Base-by-base conservation (phyloP, 2,329 filamentous ascomycete genomes). In the Trichoderma afroharzianum region DNA sequence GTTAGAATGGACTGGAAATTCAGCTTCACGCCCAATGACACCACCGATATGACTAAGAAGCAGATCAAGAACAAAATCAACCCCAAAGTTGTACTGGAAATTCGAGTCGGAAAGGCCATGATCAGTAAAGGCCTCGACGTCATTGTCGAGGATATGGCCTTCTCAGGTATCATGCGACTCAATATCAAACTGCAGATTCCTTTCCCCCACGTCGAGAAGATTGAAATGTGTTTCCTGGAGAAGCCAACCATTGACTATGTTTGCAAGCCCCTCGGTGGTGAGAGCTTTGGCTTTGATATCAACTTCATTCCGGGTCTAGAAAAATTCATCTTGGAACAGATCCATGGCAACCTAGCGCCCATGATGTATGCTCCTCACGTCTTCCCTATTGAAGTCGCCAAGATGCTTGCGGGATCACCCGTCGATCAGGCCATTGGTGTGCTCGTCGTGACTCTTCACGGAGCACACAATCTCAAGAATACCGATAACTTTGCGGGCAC, bases 1-100 rank as follows among this genome's bases (percentile, higher is more conserved):
- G 94, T 99, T 55, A 89, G 98, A 78, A 99, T 99, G 96, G 96
- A 99, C 80, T 99, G 96, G 96, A 97, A 97, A 78, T 99, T 99
- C 82, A 98, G 95, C 86, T 99, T 99, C 84, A 98, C 93, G 0
- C 96, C 96, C 39, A 98, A 96, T 76, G 97, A 99, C 81, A 93
- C 89, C 3, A 91, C 93, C 75, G 96, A 99, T 81, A 90, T 99
- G 88, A 99, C 96, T 2, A 86, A 91, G 2, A 90, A 92, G 73
- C 96, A 99, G 81, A 83, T 98, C 78, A 95, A 93, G 85, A 94
- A 95, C 85, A 98, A 97, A 85, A 89, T 98, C 81, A 98, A 99
- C 79, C 96, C 96, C 70, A 99, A 98, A 83, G 87, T 99, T 71
- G 93, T 98, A 12, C 88, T 99, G 30, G 96, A 99, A 80, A 94